These are phyloP conservation scores for Yamadazyma kitorensis DNA, from an alignment of 805 yeast genomes.

Conservation along the genomic window DNA sequence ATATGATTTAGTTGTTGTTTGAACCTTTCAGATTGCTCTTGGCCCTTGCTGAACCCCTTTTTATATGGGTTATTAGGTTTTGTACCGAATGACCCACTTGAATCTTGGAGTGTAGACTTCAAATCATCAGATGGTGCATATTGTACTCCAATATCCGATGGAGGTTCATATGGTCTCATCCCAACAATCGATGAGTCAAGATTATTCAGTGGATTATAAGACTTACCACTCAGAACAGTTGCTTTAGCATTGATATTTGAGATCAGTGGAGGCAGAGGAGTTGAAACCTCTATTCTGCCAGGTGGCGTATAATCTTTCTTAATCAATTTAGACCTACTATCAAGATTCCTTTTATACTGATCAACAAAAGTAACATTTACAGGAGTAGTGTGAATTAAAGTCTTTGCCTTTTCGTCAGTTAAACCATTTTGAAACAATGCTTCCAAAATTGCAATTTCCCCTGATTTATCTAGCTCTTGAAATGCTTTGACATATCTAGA, in stretches of 20 bases:
- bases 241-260: too few species aligned
- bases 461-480: conserved; percentile 36
- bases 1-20: conserved; percentile 15
- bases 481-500: conserved; percentile 44
- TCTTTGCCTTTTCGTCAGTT: conserved; percentile 15
- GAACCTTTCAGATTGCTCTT: conserved; percentile 24
- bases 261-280: too few species aligned
- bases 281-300: not conserved
- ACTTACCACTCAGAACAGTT: too few species aligned
- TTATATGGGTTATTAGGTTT: conserved; percentile 30
- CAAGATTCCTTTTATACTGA: conserved; percentile 10
- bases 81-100: not conserved
- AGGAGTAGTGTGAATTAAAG: conserved; percentile 16
- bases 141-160: not conserved
- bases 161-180: conserved; percentile 15
- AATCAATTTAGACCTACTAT: not conserved
- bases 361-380: conserved; percentile 29
- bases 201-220: not conserved
- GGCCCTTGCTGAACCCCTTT: conserved; percentile 34
- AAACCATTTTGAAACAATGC: conserved; percentile 24
- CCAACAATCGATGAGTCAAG: conserved; percentile 12
- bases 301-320: not conserved
- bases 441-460: conserved; percentile 28
- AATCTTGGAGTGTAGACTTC: too few species aligned
- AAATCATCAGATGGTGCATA: too few species aligned